phyloP scores from a whole-genome alignment of 2,329 filamentous ascomycete species.

The Cladophialophora bantiana region DNA sequence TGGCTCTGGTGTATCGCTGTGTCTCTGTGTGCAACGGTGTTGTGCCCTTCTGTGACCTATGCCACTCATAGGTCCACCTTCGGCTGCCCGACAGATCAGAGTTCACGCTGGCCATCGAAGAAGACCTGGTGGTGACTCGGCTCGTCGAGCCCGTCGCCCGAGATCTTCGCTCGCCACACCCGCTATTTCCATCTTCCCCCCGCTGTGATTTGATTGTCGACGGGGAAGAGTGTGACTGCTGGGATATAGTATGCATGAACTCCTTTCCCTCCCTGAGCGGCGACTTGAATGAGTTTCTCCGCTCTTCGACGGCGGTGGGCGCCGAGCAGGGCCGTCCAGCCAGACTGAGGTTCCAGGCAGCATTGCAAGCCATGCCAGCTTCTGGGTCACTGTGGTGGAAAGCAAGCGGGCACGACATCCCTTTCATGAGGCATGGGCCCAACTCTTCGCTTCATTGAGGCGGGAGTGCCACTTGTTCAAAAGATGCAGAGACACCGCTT shows the following conservation, averaged over 20 bases:
- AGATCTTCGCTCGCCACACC: background rate
- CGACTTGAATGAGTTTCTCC: background rate
- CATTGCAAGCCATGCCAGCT: background rate
- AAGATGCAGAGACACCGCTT: background rate
- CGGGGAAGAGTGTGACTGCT: background rate
- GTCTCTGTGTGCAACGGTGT: background rate
- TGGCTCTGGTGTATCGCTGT: background rate
- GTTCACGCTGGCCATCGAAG: background rate
- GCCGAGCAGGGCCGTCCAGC: background rate
- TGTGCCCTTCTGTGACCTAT: background rate
- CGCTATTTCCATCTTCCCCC: background rate
- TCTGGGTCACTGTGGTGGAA: background rate
- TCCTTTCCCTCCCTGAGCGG: background rate
- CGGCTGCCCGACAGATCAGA: background rate
- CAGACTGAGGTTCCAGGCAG: background rate
- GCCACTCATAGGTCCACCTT: background rate
- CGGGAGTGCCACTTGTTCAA: background rate
- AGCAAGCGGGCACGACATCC: background rate
- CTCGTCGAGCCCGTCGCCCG: background rate
- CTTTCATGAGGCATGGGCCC: background rate
- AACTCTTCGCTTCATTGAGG: background rate
- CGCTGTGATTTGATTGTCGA: background rate
- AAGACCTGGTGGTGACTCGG: conserved; percentile 1
- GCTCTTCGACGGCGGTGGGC: background rate
- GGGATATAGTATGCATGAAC: background rate